Base-by-base conservation (phyloP, 352 stramenopile species). In the Pythium phragmiticola region DNA sequence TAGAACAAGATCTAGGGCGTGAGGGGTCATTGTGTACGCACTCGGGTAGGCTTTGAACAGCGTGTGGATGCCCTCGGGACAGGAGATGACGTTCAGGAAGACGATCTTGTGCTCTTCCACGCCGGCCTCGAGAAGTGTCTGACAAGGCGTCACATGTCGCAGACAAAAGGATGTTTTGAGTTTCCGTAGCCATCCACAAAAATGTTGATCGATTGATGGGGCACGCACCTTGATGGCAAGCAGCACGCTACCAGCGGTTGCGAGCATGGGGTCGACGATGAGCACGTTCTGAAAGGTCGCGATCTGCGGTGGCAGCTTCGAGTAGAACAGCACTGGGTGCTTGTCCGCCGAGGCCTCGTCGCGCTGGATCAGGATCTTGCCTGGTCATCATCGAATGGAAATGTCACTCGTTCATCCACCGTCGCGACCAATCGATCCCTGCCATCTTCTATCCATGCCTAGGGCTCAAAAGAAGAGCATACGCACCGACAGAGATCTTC, bases 331-430 rank as follows among this genome's bases (percentile, higher is more conserved):
- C 55, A 93, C 69, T 33, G 90, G 84, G 51, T 86, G 80, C 69
- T 92, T 97, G 77, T 83, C 87, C 39, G 78, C 70, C 23, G 84
- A 94, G 58, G 62, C 74, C 80, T 99, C 96, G 67, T 99, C 90
- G 41, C 96, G 80, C 78, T 99, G 96, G 73, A 99, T 98, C 56
- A 98, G 68, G 63, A 99, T 98, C 73, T 99, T 99, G n/a, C 93
- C 95, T 71, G 49, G 28, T 28, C 21, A 51, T 23, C 6, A 48
- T 23, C 13, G 42, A 5, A 5, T 30, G 26, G 26, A 48, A 48
- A 34, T n/a, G 46, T 30, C 19, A 49, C 12, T 12, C 13, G n/a
- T 57, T 19, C 33, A 45, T 57, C 33, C 26, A 45, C 14, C 14
- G 16, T 36, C n/a, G 50, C 23, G 34, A 60, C 56, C 9, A 48